Percentiles rank a stretch among this genome's conserved stretches.
Evolutionary conservation across 768 basidiomycete species (phyloP).

Genomic region (Podaxis sp.): DNA sequence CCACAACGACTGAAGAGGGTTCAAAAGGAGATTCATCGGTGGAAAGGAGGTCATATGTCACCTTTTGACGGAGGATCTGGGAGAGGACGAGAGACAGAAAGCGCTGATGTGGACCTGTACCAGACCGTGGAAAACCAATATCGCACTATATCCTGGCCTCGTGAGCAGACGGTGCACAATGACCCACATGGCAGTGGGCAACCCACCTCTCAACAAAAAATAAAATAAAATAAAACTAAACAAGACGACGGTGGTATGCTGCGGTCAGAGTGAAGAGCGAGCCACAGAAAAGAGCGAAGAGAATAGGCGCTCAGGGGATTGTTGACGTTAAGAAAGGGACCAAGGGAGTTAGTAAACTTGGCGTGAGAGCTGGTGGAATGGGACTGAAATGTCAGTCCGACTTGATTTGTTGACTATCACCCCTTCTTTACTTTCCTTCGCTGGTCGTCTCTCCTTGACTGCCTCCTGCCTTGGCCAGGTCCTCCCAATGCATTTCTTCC

Average conservation of each 20-base stretch:
- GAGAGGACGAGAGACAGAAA: not conserved
- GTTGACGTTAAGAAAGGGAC: not conserved
- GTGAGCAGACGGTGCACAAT: not conserved
- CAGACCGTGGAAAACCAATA: not conserved
- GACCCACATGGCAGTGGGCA: not conserved
- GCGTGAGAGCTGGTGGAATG: not conserved
- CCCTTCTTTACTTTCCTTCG: conserved; percentile 12
- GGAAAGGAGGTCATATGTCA: not conserved
- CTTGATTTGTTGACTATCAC: not conserved
- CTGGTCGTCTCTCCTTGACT: conserved; percentile 10
- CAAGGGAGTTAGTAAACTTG: not conserved
- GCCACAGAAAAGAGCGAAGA: not conserved
- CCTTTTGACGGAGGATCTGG: not conserved
- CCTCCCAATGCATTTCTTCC: conserved; percentile 23
- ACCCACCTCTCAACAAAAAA: too few species aligned
- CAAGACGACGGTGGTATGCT: too few species aligned
- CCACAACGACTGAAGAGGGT: not conserved
- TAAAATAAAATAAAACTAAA: too few species aligned
- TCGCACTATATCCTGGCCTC: not conserved
- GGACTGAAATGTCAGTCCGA: not conserved
- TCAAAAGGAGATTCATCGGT: conserved; percentile 6
- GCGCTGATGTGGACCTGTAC: not conserved
- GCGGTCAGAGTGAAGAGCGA: not conserved
- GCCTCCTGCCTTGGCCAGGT: conserved; percentile 26
- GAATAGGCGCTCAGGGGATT: too few species aligned